phyloP scores from a whole-genome alignment of 2,329 filamentous ascomycete genomes.

The Trichoderma semiorbis region DNA sequence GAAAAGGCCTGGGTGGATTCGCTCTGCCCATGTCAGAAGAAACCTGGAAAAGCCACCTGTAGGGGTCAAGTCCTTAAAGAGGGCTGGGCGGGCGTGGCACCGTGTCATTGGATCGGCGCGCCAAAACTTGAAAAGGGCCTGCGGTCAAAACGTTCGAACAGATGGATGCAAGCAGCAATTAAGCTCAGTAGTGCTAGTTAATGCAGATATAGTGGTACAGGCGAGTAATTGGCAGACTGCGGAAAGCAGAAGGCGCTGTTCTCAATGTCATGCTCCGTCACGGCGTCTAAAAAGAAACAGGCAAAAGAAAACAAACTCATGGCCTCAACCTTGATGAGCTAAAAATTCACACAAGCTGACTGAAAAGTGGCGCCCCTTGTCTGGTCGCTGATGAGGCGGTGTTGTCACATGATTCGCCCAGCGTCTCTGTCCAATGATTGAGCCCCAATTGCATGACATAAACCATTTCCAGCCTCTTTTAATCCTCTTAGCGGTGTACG shows the following conservation, averaged over 20 bases:
- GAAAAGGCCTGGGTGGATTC: background rate
- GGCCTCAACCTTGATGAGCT: background rate
- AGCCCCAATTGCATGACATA: background rate
- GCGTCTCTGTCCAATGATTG: background rate
- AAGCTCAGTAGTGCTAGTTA: background rate
- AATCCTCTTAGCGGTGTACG: conserved; percentile 6
- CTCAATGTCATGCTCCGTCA: background rate
- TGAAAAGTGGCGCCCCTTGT: conserved; percentile 5
- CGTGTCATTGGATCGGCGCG: conserved; percentile 9
- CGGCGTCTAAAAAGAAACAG: background rate
- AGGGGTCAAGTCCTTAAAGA: background rate
- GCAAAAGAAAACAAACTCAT: background rate
- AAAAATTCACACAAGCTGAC: conserved; percentile 11
- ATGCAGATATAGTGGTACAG: background rate
- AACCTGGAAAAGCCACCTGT: background rate
- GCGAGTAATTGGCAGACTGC: background rate
- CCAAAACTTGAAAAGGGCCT: background rate
- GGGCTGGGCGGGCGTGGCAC: conserved; percentile 11
- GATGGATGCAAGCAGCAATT: background rate
- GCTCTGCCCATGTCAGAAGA: background rate
- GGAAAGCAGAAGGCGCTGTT: too few relatives aligned
- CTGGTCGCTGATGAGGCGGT: conserved; percentile 15
- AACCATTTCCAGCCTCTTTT: background rate
- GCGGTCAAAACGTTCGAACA: background rate
- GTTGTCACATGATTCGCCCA: conserved; percentile 17